phyloP scores from a whole-genome alignment of 306 rosid genomes.

The Styphnolobium japonicum region DNA sequence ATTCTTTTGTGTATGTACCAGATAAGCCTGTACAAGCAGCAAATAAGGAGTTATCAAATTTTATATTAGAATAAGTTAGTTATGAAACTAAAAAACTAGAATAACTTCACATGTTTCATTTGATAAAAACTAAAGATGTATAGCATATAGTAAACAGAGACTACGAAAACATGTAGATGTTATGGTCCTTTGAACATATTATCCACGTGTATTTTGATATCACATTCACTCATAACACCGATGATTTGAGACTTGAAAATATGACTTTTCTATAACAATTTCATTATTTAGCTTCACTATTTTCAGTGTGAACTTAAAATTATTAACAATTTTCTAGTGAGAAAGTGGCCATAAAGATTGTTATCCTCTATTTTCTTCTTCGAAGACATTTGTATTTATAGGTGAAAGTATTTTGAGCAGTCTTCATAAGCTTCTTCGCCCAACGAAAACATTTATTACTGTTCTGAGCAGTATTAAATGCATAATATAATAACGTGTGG shows the following conservation, averaged over 20 bases:
- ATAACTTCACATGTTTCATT: background rate
- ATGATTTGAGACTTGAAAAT: background rate
- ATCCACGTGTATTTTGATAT: background rate
- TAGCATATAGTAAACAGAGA: background rate
- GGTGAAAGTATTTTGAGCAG: no score
- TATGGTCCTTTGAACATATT: slow-evolving; percentile 6
- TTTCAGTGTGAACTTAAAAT: background rate
- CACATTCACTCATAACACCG: background rate
- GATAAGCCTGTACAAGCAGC: slow-evolving; percentile 62
- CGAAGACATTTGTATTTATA: no score
- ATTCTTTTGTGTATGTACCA: slow-evolving; percentile 67
- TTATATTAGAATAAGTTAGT: background rate
- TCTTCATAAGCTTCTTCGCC: no score
- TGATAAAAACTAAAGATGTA: background rate
- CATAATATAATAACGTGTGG: no score
- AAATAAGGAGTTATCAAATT: slow-evolving; percentile 22
- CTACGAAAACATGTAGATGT: background rate
- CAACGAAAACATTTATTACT: no score
- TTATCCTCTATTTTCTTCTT: no score
- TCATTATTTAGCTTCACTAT: background rate
- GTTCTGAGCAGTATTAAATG: no score
- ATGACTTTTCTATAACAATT: background rate
- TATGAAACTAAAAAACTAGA: slow-evolving; percentile 12
- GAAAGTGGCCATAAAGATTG: background rate
- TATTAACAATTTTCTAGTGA: background rate